Conservation (phyloP, 345 rosid genomes). For the Gossypium ekmanianum region DNA sequence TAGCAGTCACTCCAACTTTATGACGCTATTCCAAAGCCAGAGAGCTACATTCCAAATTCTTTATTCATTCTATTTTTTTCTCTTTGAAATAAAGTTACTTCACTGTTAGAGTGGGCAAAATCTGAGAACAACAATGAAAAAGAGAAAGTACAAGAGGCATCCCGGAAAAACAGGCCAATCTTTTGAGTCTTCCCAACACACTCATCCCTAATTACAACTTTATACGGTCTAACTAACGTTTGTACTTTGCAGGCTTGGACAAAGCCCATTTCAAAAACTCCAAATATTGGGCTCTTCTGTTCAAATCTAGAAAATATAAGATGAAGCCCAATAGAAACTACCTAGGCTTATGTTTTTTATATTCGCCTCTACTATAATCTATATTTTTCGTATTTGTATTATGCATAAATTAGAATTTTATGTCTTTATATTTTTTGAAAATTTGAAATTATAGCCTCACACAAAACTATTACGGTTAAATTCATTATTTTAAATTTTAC, state of each 20-base stretch:
- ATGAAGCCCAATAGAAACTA: neutral
- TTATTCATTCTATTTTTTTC: neutral
- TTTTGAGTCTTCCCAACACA: neutral
- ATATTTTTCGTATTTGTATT: no score
- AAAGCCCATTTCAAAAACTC: neutral
- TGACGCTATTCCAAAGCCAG: neutral
- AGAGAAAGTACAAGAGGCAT: no score
- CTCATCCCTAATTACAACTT: neutral
- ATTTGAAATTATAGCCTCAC: no score
- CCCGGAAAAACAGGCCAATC: neutral
- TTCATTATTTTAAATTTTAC: no score
- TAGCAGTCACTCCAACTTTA: slow-evolving; percentile 1
- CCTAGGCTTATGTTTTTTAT: no score
- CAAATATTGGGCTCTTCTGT: neutral
- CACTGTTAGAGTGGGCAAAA: no score
- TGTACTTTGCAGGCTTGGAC: neutral
- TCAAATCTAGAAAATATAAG: neutral
- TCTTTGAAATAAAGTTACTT: no score
- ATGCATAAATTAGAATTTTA: no score
- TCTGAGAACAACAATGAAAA: no score
- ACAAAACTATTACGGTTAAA: no score
- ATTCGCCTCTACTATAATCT: no score
- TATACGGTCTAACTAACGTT: neutral
- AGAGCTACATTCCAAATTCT: neutral
- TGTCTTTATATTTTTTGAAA: no score